Evolutionary conservation across 805 yeast species (phyloP), one percentile per base, ranked within the genome.

Genomic region (Wickerhamomyces tratensis): DNA sequence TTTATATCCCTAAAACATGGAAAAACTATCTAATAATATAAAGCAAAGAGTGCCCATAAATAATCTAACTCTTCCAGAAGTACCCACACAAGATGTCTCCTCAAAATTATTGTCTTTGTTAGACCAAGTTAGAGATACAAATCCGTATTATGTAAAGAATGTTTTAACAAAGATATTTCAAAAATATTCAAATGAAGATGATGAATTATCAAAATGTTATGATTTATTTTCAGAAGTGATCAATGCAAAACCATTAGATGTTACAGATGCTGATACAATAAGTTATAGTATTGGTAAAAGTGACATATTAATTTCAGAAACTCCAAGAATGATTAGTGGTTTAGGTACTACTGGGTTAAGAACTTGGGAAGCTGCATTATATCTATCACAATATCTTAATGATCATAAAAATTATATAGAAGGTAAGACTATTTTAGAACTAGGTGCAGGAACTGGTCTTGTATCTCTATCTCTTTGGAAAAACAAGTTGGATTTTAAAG

Each of bases 351-450:
- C 97, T 0, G 97, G 97, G 0, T 62, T 78, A 42, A 66, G 97
- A 36, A 91, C 97, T 1, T 89, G 97, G 98, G 96, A 87, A 55
- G 97, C 96, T 3, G 83, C 95, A 0, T 50, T 85, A 7, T 86
- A 68, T 41, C 61, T 91, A 7, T 64, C 82, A 1, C 69, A 77
- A 35, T 82, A 64, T 50, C 49, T 85, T 13, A 48, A 64, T 2
- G 40, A 46, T 1, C 38, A 43, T 5, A 37, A 43, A 8, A 20
- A 29, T 6, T 34, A 42, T 5, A 35, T 43, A 6, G 34, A 38
- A 5, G 45, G 42, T 2, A 55, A 54, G n/a, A 53, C 54, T 33
- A 55, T 84, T 0, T 56, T 86, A 10, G 98, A 89, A 52, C 57
- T 89, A 25, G 98, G 98, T 0, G 74, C 93, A 10, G 98, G 98